These are phyloP conservation scores for Patellifolia procumbens DNA, from an alignment of 179 eudicot genomes.

Conservation along the genomic window DNA sequence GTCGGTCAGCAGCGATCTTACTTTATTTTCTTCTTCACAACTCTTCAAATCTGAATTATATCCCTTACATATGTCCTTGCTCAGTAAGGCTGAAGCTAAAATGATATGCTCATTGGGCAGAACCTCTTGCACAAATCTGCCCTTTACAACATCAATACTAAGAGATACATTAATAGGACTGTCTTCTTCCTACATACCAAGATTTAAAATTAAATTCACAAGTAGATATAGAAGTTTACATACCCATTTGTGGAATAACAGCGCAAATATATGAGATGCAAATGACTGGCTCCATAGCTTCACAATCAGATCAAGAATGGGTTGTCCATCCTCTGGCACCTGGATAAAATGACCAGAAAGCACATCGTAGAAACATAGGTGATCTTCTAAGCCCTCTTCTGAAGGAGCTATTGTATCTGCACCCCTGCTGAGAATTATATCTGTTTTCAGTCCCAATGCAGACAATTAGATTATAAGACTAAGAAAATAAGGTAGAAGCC, in stretches of 20 bases:
- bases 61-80: background rate
- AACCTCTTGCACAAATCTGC: background rate
- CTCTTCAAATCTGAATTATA: background rate
- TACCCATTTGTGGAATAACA: slow-evolving; percentile 97
- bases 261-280: slow-evolving; percentile 89
- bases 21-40: background rate
- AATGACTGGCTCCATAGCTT: slow-evolving; percentile 98
- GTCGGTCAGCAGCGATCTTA: background rate
- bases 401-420: slow-evolving; percentile 51
- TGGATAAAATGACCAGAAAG: slow-evolving; percentile 79
- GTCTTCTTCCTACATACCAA: background rate
- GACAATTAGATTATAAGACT: slow-evolving; percentile 26
- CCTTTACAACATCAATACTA: background rate
- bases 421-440: slow-evolving; percentile 62
- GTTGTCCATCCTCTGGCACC: slow-evolving; percentile 73
- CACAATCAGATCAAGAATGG: slow-evolving; percentile 81
- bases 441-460: slow-evolving; percentile 57
- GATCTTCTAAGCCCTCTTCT: slow-evolving; percentile 44
- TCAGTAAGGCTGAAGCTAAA: slow-evolving; percentile 2
- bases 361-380: slow-evolving; percentile 77
- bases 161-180: background rate
- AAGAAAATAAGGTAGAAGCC: slow-evolving; percentile 1
- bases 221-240: slow-evolving; percentile 16
- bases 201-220: background rate
- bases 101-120: background rate